Conservation (phyloP, 352 stramenopile genomes). For the Pythium insidiosum region DNA sequence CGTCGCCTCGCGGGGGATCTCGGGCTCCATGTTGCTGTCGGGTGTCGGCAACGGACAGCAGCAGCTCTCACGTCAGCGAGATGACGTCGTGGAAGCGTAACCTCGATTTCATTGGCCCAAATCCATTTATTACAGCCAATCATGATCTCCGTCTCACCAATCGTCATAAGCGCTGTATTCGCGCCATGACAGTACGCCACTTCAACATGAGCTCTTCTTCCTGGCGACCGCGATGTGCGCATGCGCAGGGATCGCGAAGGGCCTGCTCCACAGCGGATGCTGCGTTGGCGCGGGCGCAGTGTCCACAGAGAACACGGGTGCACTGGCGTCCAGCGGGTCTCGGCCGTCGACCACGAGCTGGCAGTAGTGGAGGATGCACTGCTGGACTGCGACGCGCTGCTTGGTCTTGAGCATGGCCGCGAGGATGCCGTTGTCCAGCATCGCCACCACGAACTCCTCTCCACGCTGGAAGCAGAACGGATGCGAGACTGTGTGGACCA, state of each 20-base stretch:
- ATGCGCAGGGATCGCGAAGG: not conserved
- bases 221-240: constrained; percentile 1
- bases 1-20: constrained; percentile 9
- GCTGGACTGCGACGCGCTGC: not conserved
- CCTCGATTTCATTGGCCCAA: too few species aligned
- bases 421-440: constrained; percentile 4
- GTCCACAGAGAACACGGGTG: too few species aligned
- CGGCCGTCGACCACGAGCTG: constrained; percentile 6
- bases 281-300: not conserved
- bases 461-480: constrained; percentile 9
- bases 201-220: too few species aligned
- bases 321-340: constrained; percentile 1
- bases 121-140: too few species aligned
- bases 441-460: constrained; percentile 2
- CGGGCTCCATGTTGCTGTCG: not conserved
- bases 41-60: too few species aligned
- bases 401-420: constrained; percentile 2
- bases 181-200: too few species aligned
- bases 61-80: too few species aligned
- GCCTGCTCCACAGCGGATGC: not conserved
- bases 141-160: too few species aligned
- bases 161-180: too few species aligned
- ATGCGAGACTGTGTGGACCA: constrained; percentile 3
- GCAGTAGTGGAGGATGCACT: constrained; percentile 6
- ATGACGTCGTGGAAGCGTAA: too few species aligned